Base-by-base conservation (phyloP, 78 protist species). In the Chrysochromulina parva region DNA sequence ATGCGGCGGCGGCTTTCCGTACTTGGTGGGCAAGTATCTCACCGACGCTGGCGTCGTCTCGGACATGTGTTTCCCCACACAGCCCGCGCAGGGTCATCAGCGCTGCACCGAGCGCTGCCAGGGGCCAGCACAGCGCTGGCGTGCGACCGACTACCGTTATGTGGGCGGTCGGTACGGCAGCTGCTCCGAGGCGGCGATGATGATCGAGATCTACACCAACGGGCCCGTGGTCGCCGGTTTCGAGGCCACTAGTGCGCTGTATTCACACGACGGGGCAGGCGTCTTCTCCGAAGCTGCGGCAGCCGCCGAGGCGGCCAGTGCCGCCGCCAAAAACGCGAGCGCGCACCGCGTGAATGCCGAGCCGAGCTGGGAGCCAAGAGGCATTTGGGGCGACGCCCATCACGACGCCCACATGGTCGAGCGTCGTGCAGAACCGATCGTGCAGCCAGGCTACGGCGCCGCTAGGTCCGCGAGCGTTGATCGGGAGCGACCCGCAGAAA, bases 1-100 rank as follows among this genome's bases (percentile, higher is more conserved):
- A 5, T 81, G 88, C 65, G 66, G 55, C 52, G 88, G 88, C 9
- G 88, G 88, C 66, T 81, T 81, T 26, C 50, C 88, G 54, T 81
- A 26, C 65, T 7, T 57, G 50, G 88, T 57, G 6, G 88, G 88
- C 50, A 81, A 81, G 88, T 81, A 55, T 81, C 24, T 48, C 66
- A 5, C 50, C 53, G 88, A 81, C 66, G 50, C 9, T 26, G 66
- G 65, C 66, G 26, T 81, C 65, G 47, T 24, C 50, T 52, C 58
- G 28, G 69, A 7, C 59, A 55, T 54, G 69, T 57, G 65, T 65
- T 17, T 55, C 17, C 69, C 88, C 13, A 38, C 38, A 38, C 55
- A 81, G n/a, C 19, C 50, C 85, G 5, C 50, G 17, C 85, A 7
- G 24, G 19, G 10, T 52, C 47, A 50, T 13, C 57, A 5, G n/a